Percentiles rank a stretch among this genome's conserved stretches.
These are phyloP conservation scores for Hyaloscypha bicolor DNA, from an alignment of 495 filamentous ascomycete species.

Conservation along the genomic window DNA sequence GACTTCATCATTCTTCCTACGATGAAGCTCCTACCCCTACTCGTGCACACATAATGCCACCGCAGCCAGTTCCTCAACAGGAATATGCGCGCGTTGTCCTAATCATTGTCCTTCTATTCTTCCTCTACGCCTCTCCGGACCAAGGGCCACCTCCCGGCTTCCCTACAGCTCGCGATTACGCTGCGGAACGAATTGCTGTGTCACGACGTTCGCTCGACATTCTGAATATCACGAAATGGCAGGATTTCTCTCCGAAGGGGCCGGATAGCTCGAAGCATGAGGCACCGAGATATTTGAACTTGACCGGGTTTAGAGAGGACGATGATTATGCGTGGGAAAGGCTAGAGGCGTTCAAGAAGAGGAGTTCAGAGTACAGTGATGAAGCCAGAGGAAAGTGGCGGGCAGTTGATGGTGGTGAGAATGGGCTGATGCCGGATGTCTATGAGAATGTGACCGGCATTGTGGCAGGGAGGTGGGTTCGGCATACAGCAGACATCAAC, in stretches of 20 bases:
- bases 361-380: conserved; percentile 50
- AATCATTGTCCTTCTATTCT: conserved; percentile 40
- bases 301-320: conserved; percentile 72
- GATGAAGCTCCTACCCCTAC: conserved; percentile 14
- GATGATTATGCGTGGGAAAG: conserved; percentile 77
- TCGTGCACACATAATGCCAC: conserved; percentile 20
- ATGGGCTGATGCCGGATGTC: conserved; percentile 21
- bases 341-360: conserved; percentile 54
- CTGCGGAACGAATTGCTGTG: conserved; percentile 41
- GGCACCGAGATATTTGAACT: conserved; percentile 64
- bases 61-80: conserved; percentile 21
- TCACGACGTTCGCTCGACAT: conserved; percentile 63
- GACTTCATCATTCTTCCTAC: conserved; percentile 1
- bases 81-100: conserved; percentile 34
- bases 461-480: conserved; percentile 75
- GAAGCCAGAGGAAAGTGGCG: conserved; percentile 15
- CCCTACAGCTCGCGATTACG: conserved; percentile 41
- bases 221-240: conserved; percentile 73
- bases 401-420: conserved; percentile 11
- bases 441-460: conserved; percentile 85
- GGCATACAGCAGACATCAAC: conserved; percentile 47
- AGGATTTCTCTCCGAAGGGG: conserved; percentile 63
- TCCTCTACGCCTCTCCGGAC: conserved; percentile 39
- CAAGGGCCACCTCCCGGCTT: conserved; percentile 38
- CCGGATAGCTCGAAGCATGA: conserved; percentile 36